Evolutionary conservation across 2,329 filamentous ascomycete genomes (phyloP).

Genomic region (Aspergillus sp.): DNA sequence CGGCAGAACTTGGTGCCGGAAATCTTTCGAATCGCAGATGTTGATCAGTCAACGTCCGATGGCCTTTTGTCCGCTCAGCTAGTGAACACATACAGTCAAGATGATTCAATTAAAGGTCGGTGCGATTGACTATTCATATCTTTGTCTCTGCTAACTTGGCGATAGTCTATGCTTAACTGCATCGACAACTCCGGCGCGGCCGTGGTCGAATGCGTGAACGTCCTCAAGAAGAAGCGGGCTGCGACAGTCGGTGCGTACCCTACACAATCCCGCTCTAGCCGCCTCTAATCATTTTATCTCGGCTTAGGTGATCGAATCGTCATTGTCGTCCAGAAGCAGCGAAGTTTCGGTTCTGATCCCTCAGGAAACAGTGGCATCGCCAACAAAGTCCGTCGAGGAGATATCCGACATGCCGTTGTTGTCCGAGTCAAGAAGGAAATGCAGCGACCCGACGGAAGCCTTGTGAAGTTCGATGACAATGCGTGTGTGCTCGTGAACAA

Average conservation of each 20-base stretch:
- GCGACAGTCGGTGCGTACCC: constrained; percentile 78
- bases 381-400: constrained; percentile 94
- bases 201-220: constrained; percentile 92
- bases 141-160: not conserved
- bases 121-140: not conserved
- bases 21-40: constrained; percentile 25
- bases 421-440: constrained; percentile 89
- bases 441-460: constrained; percentile 83
- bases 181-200: constrained; percentile 99
- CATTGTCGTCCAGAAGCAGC: constrained; percentile 96
- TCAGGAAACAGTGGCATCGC: constrained; percentile 74
- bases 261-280: not conserved
- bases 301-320: constrained; percentile 87
- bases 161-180: constrained; percentile 93
- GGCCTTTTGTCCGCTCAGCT: not conserved
- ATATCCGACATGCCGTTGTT: constrained; percentile 94
- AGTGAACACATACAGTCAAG: constrained; percentile 49
- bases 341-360: constrained; percentile 72
- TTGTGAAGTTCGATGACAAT: constrained; percentile 95
- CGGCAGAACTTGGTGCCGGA: constrained; percentile 32
- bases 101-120: constrained; percentile 90
- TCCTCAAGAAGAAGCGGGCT: constrained; percentile 83
- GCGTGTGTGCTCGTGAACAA: constrained; percentile 98
- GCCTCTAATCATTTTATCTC: constrained; percentile 14
- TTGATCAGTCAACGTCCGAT: not conserved